Percentiles rank a stretch among this genome's conserved stretches.
Conservation (phyloP, 1,139 yeast genomes). For the Saccharomyces hybrid region DNA sequence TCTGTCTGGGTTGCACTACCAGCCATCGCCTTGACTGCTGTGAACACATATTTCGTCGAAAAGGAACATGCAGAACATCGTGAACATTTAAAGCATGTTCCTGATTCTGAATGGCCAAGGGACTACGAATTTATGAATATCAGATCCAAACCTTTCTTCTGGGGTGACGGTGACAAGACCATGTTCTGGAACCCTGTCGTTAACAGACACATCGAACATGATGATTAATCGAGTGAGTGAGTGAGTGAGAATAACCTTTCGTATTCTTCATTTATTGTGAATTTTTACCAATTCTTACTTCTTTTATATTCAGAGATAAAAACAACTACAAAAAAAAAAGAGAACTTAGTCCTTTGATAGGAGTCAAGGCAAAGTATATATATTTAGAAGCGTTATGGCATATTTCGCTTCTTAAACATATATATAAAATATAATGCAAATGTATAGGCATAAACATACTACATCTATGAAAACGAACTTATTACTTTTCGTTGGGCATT, state of each 20-base stretch:
- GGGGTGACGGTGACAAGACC: slow-evolving; percentile 99
- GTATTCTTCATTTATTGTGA: too few relatives aligned
- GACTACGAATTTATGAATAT: slow-evolving; percentile 88
- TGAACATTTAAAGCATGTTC: slow-evolving; percentile 64
- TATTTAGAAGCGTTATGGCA: too few relatives aligned
- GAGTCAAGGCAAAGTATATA: not conserved
- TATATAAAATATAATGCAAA: too few relatives aligned
- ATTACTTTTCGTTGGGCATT: too few relatives aligned
- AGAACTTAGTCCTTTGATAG: not conserved
- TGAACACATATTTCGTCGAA: slow-evolving; percentile 77
- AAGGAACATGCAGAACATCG: slow-evolving; percentile 85
- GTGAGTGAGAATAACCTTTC: not conserved
- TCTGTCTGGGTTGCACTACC: slow-evolving; percentile 77
- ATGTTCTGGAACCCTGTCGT: slow-evolving; percentile 91
- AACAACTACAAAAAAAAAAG: not conserved
- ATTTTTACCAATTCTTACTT: not conserved
- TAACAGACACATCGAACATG: slow-evolving; percentile 64
- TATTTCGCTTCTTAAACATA: too few relatives aligned
- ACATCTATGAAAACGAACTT: too few relatives aligned
- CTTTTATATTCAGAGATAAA: not conserved
- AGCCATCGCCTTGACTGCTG: slow-evolving; percentile 64
- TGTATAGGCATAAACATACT: too few relatives aligned
- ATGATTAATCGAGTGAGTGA: slow-evolving; percentile 9
- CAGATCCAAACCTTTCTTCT: slow-evolving; percentile 81
- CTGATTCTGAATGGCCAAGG: slow-evolving; percentile 87